Evolutionary conservation across 2,329 filamentous ascomycete genomes (phyloP).

Genomic region (Aspergillus phoenicis): DNA sequence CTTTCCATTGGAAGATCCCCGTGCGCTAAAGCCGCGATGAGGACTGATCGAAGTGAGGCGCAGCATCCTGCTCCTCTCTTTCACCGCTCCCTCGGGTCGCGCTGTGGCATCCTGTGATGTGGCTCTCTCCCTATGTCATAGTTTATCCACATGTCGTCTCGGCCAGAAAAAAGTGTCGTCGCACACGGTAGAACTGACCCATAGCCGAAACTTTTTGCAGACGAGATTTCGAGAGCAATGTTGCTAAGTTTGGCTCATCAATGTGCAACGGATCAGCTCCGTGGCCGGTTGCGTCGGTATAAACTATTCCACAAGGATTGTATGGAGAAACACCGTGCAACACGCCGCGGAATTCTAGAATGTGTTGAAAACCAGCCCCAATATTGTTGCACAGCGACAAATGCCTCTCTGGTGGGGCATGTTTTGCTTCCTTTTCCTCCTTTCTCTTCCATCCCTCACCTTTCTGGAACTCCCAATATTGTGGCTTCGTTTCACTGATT

Average conservation of each 20-base stretch:
- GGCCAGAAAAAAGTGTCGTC: slow-evolving; percentile 3
- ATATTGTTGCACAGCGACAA: not conserved
- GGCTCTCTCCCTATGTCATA: slow-evolving; percentile 11
- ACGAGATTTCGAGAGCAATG: not conserved
- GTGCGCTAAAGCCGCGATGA: slow-evolving; percentile 12
- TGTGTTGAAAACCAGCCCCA: not conserved
- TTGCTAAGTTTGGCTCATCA: not conserved
- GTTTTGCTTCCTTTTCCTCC: not conserved
- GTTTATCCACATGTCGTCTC: slow-evolving; percentile 4
- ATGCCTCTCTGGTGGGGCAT: not conserved
- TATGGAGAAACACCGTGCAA: not conserved
- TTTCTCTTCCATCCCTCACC: not conserved
- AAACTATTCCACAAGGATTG: not conserved
- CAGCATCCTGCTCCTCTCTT: slow-evolving; percentile 19
- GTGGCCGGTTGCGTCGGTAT: not conserved
- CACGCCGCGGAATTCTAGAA: not conserved
- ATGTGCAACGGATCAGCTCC: not conserved
- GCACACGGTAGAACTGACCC: not conserved
- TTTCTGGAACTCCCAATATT: not conserved
- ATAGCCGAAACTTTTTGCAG: not conserved
- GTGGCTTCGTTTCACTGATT: not conserved
- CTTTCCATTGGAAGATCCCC: slow-evolving; percentile 23
- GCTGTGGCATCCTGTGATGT: not conserved
- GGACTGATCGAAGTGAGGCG: slow-evolving; percentile 17
- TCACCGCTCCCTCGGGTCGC: slow-evolving; percentile 21